Conservation (phyloP, 192 early-diverging fungal genomes). For the Entomortierella beljakovae region DNA sequence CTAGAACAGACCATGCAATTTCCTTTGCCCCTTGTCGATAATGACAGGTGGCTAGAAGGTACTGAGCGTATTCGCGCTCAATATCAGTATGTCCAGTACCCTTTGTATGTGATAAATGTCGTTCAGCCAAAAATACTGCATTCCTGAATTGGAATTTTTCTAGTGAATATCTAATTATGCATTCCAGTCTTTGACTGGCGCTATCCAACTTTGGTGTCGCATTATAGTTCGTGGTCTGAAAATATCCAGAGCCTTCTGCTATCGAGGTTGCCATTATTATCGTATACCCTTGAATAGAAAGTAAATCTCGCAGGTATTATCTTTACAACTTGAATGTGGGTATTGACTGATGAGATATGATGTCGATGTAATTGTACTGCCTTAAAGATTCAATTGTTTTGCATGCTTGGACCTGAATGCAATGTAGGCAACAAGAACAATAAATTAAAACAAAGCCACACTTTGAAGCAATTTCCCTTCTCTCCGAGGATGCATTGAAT, state of each 20-base stretch:
- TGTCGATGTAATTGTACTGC: neutral
- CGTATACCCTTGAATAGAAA: neutral
- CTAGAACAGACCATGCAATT: slow-evolving; percentile 42
- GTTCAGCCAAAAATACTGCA: slow-evolving; percentile 57
- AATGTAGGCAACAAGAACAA: too few species aligned
- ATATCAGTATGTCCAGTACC: slow-evolving; percentile 9
- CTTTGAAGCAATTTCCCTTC: neutral
- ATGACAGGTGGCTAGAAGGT: slow-evolving; percentile 54
- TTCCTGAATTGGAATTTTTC: slow-evolving; percentile 55
- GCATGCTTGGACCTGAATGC: too few species aligned
- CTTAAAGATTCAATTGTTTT: neutral
- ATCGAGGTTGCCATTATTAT: slow-evolving; percentile 16
- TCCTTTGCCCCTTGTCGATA: slow-evolving; percentile 47
- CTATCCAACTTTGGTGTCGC: slow-evolving; percentile 11
- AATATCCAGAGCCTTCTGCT: slow-evolving; percentile 3
- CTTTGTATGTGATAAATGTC: slow-evolving; percentile 25
- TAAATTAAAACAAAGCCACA: neutral
- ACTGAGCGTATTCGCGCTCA: slow-evolving; percentile 42
- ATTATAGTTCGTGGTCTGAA: neutral
- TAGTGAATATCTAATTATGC: slow-evolving; percentile 51
- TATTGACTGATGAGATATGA: neutral
- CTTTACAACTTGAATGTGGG: neutral
- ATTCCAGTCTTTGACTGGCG: slow-evolving; percentile 31
- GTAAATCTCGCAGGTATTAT: neutral
- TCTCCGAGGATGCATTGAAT: neutral